These are phyloP conservation scores for Leishmania turanica DNA, from an alignment of 208 protist genomes.

Conservation along the genomic window DNA sequence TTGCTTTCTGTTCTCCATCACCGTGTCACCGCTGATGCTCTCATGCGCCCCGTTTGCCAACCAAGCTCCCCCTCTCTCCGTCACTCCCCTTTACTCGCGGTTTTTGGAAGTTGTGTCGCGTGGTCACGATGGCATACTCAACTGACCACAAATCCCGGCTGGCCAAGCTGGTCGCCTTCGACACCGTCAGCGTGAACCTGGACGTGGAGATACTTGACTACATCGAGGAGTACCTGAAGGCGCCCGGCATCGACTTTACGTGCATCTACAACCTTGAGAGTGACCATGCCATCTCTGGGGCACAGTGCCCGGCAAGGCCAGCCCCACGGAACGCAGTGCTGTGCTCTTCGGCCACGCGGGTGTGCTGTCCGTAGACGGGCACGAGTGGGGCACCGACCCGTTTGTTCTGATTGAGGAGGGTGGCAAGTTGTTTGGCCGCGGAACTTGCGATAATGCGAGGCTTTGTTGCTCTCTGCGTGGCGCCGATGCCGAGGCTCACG, in stretches of 20 bases:
- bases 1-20: neutral
- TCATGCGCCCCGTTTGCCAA: neutral
- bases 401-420: conserved; percentile 55
- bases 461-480: conserved; percentile 54
- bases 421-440: conserved; percentile 60
- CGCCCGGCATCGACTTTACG: conserved; percentile 36
- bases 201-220: conserved; percentile 49
- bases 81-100: neutral
- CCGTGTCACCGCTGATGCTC: neutral
- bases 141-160: conserved; percentile 37
- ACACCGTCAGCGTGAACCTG: conserved; percentile 49
- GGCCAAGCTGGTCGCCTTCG: conserved; percentile 56
- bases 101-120: neutral
- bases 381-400: conserved; percentile 62
- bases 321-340: conserved; percentile 51
- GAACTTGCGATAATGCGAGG: conserved; percentile 69
- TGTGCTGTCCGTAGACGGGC: conserved; percentile 60
- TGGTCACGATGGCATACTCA: conserved; percentile 1
- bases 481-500: conserved; percentile 40
- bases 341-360: conserved; percentile 61
- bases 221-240: conserved; percentile 39
- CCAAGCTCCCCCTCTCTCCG: neutral
- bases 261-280: conserved; percentile 40
- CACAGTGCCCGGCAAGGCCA: conserved; percentile 45
- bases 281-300: conserved; percentile 58